Base-by-base conservation (phyloP, 2,329 filamentous ascomycete genomes). In the Fusarium camptoceras region DNA sequence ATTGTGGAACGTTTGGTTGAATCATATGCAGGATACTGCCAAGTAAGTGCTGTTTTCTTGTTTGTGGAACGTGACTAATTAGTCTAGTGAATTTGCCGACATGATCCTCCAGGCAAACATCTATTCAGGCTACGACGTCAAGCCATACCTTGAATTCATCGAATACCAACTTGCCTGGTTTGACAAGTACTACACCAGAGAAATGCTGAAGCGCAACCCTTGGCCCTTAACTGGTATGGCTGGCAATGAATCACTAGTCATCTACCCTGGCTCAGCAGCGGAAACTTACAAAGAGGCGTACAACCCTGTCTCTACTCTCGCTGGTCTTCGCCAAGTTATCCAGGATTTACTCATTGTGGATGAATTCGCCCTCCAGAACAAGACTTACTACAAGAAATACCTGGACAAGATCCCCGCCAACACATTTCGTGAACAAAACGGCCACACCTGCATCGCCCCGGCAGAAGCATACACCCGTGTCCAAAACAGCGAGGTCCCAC, bases 1-100 rank as follows among this genome's bases (percentile, higher is more conserved):
- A 12, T 24, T 54, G 3, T 62, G 59, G 56, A 61, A 61, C 14
- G 59, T 61, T 22, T 62, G 59, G 56, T 4, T 61, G 14, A 62
- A 61, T 12, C 56, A 62, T 31, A 24, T 62, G 8, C 56, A 62
- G 24, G 59, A 62, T 9, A 62, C 59, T 1, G 56, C 56, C 1
- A 62, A 61, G 56, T 61, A 27, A 39, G 55, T 60, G 10, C 14
- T 6, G 0, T 15, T 9, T 1, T 9, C 5, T 2, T 2, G 12
- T 20, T 14, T n/a, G 14, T 24, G 8, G 3, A 25, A 11, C 3
- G 4, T 27, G 0, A 6, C 57, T 59, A 42, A 60, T 5, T 1
- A 1, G 2, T 24, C 5, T 3, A 61, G 59, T 28, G 59, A 62
- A 22, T 62, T 62, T 3, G 59, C 59, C 18, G 59, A 62, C 0